These are phyloP conservation scores for Aureobasidium musti DNA, from an alignment of 2,329 filamentous ascomycete species.

Conservation along the genomic window DNA sequence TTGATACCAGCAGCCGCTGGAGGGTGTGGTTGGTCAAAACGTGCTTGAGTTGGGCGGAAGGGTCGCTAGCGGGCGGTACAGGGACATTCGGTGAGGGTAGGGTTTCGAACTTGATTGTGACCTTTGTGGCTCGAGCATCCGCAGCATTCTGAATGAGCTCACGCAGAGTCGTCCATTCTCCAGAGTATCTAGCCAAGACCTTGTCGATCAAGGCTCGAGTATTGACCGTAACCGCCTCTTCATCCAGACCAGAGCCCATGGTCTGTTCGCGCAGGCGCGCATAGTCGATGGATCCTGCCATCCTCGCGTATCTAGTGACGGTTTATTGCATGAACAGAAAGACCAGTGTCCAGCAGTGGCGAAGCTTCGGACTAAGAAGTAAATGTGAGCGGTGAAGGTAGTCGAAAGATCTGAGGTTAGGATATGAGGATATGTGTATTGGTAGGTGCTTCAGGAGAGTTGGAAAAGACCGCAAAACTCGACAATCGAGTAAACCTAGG, in stretches of 20 bases:
- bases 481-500: neutral
- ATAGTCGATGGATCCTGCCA: conserved; percentile 53
- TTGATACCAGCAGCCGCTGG: conserved; percentile 83
- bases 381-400: conserved; percentile 1
- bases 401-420: neutral
- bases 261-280: conserved; percentile 80
- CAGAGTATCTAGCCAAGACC: conserved; percentile 91
- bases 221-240: conserved; percentile 97
- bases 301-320: conserved; percentile 3
- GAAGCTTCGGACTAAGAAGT: neutral
- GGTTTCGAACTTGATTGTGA: conserved; percentile 91
- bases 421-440: neutral
- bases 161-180: conserved; percentile 84
- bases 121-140: conserved; percentile 86
- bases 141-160: conserved; percentile 99
- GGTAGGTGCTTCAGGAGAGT: neutral
- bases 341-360: conserved; percentile 18
- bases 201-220: conserved; percentile 97
- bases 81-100: conserved; percentile 78
- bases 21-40: conserved; percentile 82
- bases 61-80: conserved; percentile 63
- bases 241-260: conserved; percentile 80
- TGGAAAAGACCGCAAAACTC: neutral
- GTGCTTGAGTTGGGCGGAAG: conserved; percentile 76
- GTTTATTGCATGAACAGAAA: conserved; percentile 6